phyloP scores from a whole-genome alignment of 495 filamentous ascomycete genomes.

The Hypoxylon fragiforme region DNA sequence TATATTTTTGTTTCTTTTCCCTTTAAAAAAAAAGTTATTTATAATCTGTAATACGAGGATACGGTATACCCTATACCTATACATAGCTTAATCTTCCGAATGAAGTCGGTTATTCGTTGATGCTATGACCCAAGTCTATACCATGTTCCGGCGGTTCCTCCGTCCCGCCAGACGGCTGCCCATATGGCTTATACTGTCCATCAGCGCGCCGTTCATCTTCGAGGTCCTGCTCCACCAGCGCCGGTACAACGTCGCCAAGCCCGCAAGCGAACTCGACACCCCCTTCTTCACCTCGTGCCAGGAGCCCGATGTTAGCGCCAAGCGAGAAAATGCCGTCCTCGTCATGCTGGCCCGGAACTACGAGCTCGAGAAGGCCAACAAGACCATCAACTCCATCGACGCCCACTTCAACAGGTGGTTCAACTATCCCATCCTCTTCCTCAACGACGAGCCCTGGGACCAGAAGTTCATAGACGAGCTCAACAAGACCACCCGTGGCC shows the following conservation, averaged over 20 bases:
- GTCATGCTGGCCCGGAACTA: constrained; percentile 87
- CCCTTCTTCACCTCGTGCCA: constrained; percentile 50
- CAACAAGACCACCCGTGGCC: constrained; percentile 78
- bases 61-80: no score
- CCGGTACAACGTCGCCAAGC: constrained; percentile 32
- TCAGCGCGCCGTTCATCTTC: constrained; percentile 34
- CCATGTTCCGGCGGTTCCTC: constrained; percentile 40
- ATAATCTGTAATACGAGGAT: no score
- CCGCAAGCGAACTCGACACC: constrained; percentile 41
- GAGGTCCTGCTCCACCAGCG: constrained; percentile 36
- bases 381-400: constrained; percentile 90
- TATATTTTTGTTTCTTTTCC: no score
- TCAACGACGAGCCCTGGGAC: constrained; percentile 84
- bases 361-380: constrained; percentile 80
- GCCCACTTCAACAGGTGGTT: constrained; percentile 97
- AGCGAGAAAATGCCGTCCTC: constrained; percentile 80
- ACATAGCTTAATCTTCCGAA: no score
- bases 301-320: constrained; percentile 55
- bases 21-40: no score
- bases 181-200: constrained; percentile 31
- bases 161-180: constrained; percentile 39
- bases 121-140: no score
- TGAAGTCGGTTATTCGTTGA: no score
- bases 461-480: constrained; percentile 86
- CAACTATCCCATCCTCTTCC: constrained; percentile 93